A percentile compares a stretch with the other conserved stretches of the same genome.
phyloP scores from a whole-genome alignment of 768 basidiomycete species.

The Tulasnella sp. region DNA sequence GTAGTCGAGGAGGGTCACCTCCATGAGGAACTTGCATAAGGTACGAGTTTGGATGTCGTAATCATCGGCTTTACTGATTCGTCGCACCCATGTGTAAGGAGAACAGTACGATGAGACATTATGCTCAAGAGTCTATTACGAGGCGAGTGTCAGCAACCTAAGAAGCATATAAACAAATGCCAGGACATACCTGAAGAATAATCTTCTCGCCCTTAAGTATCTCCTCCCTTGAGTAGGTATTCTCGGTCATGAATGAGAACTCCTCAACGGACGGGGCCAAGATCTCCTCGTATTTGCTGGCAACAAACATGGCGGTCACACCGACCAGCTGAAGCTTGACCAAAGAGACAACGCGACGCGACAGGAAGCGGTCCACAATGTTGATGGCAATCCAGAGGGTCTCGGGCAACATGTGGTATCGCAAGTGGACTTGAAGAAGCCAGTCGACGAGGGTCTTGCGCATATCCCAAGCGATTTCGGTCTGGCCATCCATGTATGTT shows the following conservation, averaged over 20 bases:
- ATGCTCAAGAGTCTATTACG: constrained; percentile 67
- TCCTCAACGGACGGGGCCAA: constrained; percentile 55
- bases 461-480: constrained; percentile 83
- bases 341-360: constrained; percentile 74
- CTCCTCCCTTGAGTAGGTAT: constrained; percentile 87
- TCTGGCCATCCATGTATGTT: constrained; percentile 88
- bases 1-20: constrained; percentile 87
- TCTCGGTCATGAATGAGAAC: constrained; percentile 97
- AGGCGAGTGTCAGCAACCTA: not conserved
- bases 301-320: constrained; percentile 97
- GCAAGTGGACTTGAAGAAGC: constrained; percentile 93
- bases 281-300: constrained; percentile 98
- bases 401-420: constrained; percentile 98
- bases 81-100: constrained; percentile 97
- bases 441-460: constrained; percentile 95
- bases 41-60: constrained; percentile 98
- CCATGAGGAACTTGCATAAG: constrained; percentile 92
- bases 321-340: constrained; percentile 94
- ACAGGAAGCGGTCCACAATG: constrained; percentile 87
- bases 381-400: constrained; percentile 99
- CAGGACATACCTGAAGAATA: constrained; percentile 53
- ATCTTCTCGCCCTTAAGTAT: constrained; percentile 97
- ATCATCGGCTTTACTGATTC: constrained; percentile 96
- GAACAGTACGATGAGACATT: constrained; percentile 95
- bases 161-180: not conserved